Conservation (phyloP, 1,284 basidiomycete genomes). For the Microstroma glucosiphilum region DNA sequence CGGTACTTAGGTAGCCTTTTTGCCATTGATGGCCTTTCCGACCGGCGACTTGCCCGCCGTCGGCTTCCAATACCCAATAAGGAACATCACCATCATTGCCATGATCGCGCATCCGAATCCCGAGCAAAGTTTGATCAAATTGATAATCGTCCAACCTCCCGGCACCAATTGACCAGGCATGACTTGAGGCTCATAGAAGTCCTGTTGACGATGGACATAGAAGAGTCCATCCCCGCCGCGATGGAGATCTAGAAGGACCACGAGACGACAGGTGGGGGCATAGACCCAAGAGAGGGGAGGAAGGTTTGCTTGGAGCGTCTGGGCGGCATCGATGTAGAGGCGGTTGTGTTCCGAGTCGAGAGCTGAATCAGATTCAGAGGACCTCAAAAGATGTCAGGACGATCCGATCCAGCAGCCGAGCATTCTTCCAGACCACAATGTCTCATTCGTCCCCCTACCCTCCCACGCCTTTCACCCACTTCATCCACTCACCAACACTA, state of each 20-base stretch:
- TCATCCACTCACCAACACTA: conserved; percentile 32
- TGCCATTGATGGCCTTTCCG: background rate
- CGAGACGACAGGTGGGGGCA: conserved; percentile 20
- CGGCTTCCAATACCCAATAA: background rate
- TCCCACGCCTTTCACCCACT: too few relatives aligned
- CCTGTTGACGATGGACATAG: conserved; percentile 45
- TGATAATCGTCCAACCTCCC: conserved; percentile 20
- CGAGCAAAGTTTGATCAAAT: conserved; percentile 29
- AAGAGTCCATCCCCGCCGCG: conserved; percentile 40
- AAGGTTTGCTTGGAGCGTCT: conserved; percentile 32
- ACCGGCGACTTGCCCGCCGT: background rate
- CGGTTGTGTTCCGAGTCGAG: conserved; percentile 28
- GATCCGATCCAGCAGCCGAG: too few relatives aligned
- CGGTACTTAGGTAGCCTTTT: background rate
- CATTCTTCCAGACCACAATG: too few relatives aligned
- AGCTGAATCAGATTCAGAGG: conserved; percentile 8
- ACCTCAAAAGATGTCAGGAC: too few relatives aligned
- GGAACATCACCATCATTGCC: conserved; percentile 7
- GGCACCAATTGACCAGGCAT: conserved; percentile 34
- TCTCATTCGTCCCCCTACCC: too few relatives aligned
- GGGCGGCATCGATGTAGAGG: conserved; percentile 38
- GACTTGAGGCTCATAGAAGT: conserved; percentile 36
- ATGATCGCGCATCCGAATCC: conserved; percentile 35
- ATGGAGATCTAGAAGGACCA: conserved; percentile 38
- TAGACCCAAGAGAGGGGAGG: conserved; percentile 11